A percentile compares a stretch with the other conserved stretches of the same genome.
These are phyloP conservation scores for Logfia minima DNA, from an alignment of 129 eudicot genomes.

Conservation along the genomic window DNA sequence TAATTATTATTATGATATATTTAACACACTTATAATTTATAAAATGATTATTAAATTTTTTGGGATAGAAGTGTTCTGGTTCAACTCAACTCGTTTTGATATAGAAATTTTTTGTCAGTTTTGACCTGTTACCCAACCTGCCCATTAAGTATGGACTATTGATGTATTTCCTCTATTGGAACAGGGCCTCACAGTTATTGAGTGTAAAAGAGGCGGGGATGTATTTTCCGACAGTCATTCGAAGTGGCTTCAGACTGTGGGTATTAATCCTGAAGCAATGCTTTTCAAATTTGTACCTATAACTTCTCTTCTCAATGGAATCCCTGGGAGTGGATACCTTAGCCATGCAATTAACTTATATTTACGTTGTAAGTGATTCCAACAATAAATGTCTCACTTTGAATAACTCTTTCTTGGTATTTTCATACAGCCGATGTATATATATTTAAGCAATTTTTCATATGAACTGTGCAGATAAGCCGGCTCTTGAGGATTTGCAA, in stretches of 20 bases:
- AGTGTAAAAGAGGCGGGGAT: conserved; percentile 89
- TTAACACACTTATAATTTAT: background rate
- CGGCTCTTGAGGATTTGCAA: conserved; percentile 66
- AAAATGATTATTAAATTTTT: background rate
- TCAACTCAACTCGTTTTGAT: background rate
- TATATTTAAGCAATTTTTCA: background rate
- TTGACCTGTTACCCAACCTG: background rate
- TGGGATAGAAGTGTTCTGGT: background rate
- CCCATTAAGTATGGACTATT: background rate
- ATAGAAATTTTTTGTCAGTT: background rate
- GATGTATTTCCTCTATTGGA: conserved; percentile 22
- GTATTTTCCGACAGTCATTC: conserved; percentile 76
- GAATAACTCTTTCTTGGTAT: background rate
- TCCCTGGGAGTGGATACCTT: conserved; percentile 92
- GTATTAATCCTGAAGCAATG: conserved; percentile 73
- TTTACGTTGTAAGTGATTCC: conserved; percentile 62
- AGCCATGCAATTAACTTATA: conserved; percentile 90
- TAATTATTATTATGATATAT: background rate
- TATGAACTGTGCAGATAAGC: conserved; percentile 54
- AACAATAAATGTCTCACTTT: background rate
- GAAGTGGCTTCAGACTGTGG: conserved; percentile 82
- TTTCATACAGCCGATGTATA: conserved; percentile 3
- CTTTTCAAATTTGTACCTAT: conserved; percentile 80
- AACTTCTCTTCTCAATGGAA: conserved; percentile 79
- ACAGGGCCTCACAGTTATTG: conserved; percentile 76